Evolutionary conservation across 441 rosid species (phyloP), one percentile per base, ranked within the genome.

Genomic region (Isatis lusitanica): DNA sequence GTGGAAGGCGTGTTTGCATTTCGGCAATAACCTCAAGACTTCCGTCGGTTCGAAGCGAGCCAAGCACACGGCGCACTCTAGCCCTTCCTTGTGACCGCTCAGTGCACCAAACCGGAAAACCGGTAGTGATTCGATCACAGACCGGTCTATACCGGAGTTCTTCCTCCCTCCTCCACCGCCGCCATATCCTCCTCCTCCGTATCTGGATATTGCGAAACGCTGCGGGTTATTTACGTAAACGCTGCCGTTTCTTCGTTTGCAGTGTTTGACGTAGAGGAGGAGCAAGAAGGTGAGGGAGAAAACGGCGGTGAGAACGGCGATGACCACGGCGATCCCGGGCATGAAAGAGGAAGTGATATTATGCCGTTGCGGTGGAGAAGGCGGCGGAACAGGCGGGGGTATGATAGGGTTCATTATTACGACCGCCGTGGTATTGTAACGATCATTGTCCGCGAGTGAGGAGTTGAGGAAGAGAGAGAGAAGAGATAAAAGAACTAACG

Each of bases 1-100:
- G 68, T 93, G 98, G 75, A 93, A 93, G 0, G 94, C 98, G 73
- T 93, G 98, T 74, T 87, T 86, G 72, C 98, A 93, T 76, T 93
- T 93, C 17, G 98, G 98, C 1, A 91, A 66, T 46, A 93, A 78
- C 62, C 90, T 59, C 6, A 93, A 74, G 2, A 90, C 86, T 61
- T 93, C 97, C 1, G 74, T 48, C 0, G 85, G 79, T 31, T 93
- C 88, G 71, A 91, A 93, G 62, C 83, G 83, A 12, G 84, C 67
- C 3, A 93, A 55, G 63, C 98, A 93, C 42, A 93, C 96, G 8
- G 96, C 91, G 77, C 98, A 93, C 53, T 93, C 98, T 1, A 93
- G 79, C 2, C 98, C 94, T 0, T 88, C 89, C 12, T 91, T 91
- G 12, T 86, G 89, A 8, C 98, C 92, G 1, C 81, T 68, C 3